phyloP scores from a whole-genome alignment of 2,329 filamentous ascomycete genomes.

The Phialocephala sp. region DNA sequence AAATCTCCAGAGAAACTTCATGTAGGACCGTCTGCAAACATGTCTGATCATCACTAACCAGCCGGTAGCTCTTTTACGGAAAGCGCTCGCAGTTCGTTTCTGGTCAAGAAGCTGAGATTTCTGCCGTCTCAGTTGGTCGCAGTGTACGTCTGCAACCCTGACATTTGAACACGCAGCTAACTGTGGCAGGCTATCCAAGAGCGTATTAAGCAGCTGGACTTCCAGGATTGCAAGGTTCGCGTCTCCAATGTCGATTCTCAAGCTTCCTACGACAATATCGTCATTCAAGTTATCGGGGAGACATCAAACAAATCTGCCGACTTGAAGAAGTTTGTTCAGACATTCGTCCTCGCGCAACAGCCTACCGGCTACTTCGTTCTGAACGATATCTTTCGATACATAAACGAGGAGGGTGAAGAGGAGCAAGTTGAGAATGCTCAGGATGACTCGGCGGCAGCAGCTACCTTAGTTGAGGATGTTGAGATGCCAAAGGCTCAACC shows the following conservation, averaged over 20 bases:
- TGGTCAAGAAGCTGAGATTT: slow-evolving; percentile 87
- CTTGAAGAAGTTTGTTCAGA: slow-evolving; percentile 96
- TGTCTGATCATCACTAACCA: slow-evolving; percentile 27
- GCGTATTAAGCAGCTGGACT: slow-evolving; percentile 89
- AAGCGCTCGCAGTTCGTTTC: slow-evolving; percentile 95
- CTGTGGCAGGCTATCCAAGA: slow-evolving; percentile 80
- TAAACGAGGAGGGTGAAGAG: slow-evolving; percentile 83
- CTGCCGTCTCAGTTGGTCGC: slow-evolving; percentile 85
- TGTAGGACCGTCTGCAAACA: slow-evolving; percentile 51
- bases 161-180: slow-evolving; percentile 28
- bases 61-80: slow-evolving; percentile 83
- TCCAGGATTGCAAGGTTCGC: slow-evolving; percentile 97
- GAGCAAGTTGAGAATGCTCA: slow-evolving; percentile 57
- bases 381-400: slow-evolving; percentile 96
- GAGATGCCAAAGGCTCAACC: slow-evolving; percentile 43
- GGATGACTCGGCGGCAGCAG: slow-evolving; percentile 35
- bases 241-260: slow-evolving; percentile 98
- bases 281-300: slow-evolving; percentile 98
- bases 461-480: slow-evolving; percentile 40
- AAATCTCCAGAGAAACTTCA: slow-evolving; percentile 93
- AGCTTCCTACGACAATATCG: slow-evolving; percentile 88
- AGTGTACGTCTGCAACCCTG: slow-evolving; percentile 63
- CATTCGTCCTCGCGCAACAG: slow-evolving; percentile 95
- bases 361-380: slow-evolving; percentile 97
- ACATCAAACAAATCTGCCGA: slow-evolving; percentile 92